Evolutionary conservation across 2,329 filamentous ascomycete species (phyloP).

Genomic region (Ciborinia camelliae): DNA sequence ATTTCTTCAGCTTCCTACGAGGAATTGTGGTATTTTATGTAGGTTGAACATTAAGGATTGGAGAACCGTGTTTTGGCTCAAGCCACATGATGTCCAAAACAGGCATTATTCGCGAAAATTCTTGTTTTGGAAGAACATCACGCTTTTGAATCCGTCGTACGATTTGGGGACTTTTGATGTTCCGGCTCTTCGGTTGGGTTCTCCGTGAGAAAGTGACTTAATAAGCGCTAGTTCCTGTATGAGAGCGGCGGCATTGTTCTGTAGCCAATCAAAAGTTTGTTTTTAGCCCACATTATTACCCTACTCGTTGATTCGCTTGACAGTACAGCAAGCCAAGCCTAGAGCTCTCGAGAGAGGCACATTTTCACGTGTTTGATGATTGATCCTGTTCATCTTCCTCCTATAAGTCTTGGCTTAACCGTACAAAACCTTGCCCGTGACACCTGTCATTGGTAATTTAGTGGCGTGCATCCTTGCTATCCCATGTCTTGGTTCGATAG

Average conservation of each 20-base stretch:
- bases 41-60: background rate
- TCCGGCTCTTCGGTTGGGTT: slow-evolving; percentile 18
- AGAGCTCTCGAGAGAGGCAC: slow-evolving; percentile 1
- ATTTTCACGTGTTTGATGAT: slow-evolving; percentile 14
- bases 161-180: slow-evolving; percentile 13
- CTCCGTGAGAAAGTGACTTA: slow-evolving; percentile 14
- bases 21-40: background rate
- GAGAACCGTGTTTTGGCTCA: slow-evolving; percentile 9
- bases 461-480: slow-evolving; percentile 8
- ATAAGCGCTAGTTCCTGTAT: slow-evolving; percentile 16
- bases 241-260: background rate
- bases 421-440: slow-evolving; percentile 1
- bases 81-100: slow-evolving; percentile 11
- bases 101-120: slow-evolving; percentile 16
- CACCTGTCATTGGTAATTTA: slow-evolving; percentile 15
- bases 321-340: background rate
- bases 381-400: background rate
- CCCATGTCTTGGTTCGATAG: slow-evolving; percentile 2
- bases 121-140: slow-evolving; percentile 1
- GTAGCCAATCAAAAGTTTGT: slow-evolving; percentile 9
- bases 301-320: slow-evolving; percentile 1
- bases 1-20: background rate
- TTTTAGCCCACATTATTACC: background rate
- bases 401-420: background rate
- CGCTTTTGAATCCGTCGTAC: background rate